Conservation (phyloP, 164 flowering plant species). For the Vitis rotundifolia region DNA sequence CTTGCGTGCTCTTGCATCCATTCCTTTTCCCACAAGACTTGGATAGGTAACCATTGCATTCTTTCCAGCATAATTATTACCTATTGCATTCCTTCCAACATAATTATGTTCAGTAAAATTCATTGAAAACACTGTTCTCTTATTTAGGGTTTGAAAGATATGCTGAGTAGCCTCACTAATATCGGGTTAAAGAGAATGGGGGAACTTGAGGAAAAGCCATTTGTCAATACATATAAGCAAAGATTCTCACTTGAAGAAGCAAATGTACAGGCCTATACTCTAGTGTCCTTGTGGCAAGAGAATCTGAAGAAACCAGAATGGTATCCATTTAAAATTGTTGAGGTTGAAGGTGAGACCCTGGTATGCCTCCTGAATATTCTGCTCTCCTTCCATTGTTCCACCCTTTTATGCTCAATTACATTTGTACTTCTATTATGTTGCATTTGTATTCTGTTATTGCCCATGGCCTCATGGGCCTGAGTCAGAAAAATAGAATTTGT, state of each 20-base stretch:
- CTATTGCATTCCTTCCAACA: too few relatives aligned
- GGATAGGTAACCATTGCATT: too few relatives aligned
- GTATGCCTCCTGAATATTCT: conserved; percentile 15
- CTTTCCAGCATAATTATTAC: too few relatives aligned
- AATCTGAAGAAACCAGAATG: conserved; percentile 45
- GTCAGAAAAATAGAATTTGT: background rate
- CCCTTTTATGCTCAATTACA: too few relatives aligned
- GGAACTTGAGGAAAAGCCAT: conserved; percentile 51
- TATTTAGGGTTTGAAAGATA: conserved; percentile 44
- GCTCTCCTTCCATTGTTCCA: background rate
- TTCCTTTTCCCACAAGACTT: too few relatives aligned
- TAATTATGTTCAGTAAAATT: background rate
- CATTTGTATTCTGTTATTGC: too few relatives aligned
- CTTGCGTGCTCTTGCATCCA: too few relatives aligned
- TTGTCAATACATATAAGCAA: conserved; percentile 40
- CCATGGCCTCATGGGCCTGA: background rate
- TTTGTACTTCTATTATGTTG: too few relatives aligned
- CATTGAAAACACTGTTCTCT: background rate
- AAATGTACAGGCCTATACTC: conserved; percentile 32
- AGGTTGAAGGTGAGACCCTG: conserved; percentile 23
- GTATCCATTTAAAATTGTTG: conserved; percentile 52
- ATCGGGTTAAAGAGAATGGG: conserved; percentile 69
- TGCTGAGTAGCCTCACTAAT: conserved; percentile 26
- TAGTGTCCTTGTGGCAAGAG: conserved; percentile 65
- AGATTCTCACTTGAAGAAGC: conserved; percentile 43